Conservation (phyloP, 164 flowering plant species). For the Piper betle region DNA sequence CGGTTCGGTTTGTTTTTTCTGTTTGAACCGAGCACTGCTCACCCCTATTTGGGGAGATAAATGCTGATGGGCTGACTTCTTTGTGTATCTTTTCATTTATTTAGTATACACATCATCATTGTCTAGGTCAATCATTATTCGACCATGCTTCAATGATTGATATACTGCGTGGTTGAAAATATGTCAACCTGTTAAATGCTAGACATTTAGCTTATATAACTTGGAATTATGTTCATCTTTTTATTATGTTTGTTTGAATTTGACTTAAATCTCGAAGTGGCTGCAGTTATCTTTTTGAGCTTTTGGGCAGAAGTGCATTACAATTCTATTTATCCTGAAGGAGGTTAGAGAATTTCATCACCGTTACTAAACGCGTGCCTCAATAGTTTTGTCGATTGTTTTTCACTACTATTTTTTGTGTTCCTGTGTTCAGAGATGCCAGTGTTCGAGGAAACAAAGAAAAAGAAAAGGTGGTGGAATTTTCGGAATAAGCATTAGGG, state of each 20-base stretch:
- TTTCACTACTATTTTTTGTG: too few relatives aligned
- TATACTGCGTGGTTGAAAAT: too few relatives aligned
- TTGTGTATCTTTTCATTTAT: too few relatives aligned
- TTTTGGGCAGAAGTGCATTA: conserved; percentile 41
- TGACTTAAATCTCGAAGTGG: not conserved
- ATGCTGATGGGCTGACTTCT: too few relatives aligned
- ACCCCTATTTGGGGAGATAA: too few relatives aligned
- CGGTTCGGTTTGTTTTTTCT: too few relatives aligned
- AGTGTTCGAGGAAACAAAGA: conserved; percentile 27
- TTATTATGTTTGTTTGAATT: not conserved
- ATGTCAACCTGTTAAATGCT: not conserved
- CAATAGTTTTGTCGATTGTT: not conserved
- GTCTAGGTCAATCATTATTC: too few relatives aligned
- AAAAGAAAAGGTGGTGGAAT: conserved; percentile 45
- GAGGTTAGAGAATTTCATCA: conserved; percentile 14
- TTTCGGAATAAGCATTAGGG: conserved; percentile 32
- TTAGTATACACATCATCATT: too few relatives aligned
- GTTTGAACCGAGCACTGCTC: too few relatives aligned
- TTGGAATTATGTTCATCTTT: too few relatives aligned
- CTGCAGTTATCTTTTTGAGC: conserved; percentile 30
- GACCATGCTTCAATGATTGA: too few relatives aligned
- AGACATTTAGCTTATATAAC: not conserved
- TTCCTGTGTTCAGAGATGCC: conserved; percentile 27
- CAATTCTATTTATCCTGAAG: conserved; percentile 31
- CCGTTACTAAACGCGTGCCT: not conserved